A percentile compares a stretch with the other conserved stretches of the same genome.
Conservation (phyloP, 192 early-diverging fungal species). For the Backusella tarrabulga region DNA sequence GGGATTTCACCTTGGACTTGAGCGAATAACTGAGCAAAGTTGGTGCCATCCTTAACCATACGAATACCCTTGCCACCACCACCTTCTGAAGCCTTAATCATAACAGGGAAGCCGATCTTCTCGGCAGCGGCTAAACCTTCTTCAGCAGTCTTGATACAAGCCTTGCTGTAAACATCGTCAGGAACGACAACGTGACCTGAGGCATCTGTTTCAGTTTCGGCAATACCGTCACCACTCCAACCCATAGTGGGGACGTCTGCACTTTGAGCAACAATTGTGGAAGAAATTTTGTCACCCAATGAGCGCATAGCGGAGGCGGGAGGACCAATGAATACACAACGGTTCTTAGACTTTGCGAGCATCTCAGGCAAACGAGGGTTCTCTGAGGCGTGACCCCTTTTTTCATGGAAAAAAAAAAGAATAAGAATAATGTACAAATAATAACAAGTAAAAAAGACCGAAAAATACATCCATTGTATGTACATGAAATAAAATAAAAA, state of each 20-base stretch:
- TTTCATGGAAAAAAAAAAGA: slow-evolving; percentile 2
- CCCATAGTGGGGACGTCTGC: slow-evolving; percentile 95
- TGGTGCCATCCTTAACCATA: slow-evolving; percentile 74
- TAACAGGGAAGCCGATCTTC: slow-evolving; percentile 94
- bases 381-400: slow-evolving; percentile 96
- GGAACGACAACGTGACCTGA: slow-evolving; percentile 80
- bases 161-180: slow-evolving; percentile 74
- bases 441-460: not conserved
- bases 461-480: not conserved
- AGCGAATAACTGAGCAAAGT: slow-evolving; percentile 76
- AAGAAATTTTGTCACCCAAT: slow-evolving; percentile 99
- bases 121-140: slow-evolving; percentile 84
- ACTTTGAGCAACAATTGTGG: slow-evolving; percentile 97
- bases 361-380: slow-evolving; percentile 95
- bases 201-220: slow-evolving; percentile 63
- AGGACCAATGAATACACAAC: slow-evolving; percentile 95
- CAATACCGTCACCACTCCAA: slow-evolving; percentile 92
- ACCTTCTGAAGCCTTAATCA: slow-evolving; percentile 99
- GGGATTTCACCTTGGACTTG: slow-evolving; percentile 95
- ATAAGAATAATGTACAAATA: not conserved
- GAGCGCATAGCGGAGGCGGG: slow-evolving; percentile 96
- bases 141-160: slow-evolving; percentile 83
- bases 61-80: slow-evolving; percentile 99
- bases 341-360: slow-evolving; percentile 75
- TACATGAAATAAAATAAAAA: slow-evolving; percentile 3